phyloP scores from a whole-genome alignment of 108 stramenopile species.

The Thalassiosira profunda region DNA sequence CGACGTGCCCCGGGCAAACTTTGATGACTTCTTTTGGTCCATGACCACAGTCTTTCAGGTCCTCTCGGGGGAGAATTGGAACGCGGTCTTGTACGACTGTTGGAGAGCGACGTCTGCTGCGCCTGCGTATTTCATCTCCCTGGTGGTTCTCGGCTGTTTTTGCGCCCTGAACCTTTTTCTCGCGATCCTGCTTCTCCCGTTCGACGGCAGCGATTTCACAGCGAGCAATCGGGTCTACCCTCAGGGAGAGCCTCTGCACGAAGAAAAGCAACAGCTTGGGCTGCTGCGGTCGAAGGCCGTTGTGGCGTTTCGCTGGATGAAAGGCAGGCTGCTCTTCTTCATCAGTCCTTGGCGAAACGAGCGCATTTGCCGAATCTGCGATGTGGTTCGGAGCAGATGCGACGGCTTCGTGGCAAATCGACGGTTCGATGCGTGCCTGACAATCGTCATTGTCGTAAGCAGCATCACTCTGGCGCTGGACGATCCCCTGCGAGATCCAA shows the following conservation, averaged over 20 bases:
- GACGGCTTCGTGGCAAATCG: conserved; percentile 1
- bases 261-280: neutral
- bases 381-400: conserved; percentile 10
- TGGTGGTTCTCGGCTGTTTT: conserved; percentile 55
- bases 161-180: conserved; percentile 70
- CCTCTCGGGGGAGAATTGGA: conserved; percentile 74
- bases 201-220: conserved; percentile 41
- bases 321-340: too few species aligned
- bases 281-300: neutral
- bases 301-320: neutral
- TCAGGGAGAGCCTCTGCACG: neutral
- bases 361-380: too few species aligned
- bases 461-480: conserved; percentile 43
- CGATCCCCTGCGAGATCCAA: conserved; percentile 48
- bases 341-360: too few species aligned
- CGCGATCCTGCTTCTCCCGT: conserved; percentile 63
- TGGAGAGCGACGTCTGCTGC: conserved; percentile 40
- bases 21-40: conserved; percentile 51
- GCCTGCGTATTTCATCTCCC: conserved; percentile 55
- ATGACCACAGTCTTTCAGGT: conserved; percentile 62
- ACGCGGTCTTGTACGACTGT: conserved; percentile 62
- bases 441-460: conserved; percentile 38
- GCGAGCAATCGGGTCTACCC: neutral
- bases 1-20: conserved; percentile 51
- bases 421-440: conserved; percentile 33